Base-by-base conservation (phyloP, 1,139 yeast species). In the Saccharomyces hybrid region DNA sequence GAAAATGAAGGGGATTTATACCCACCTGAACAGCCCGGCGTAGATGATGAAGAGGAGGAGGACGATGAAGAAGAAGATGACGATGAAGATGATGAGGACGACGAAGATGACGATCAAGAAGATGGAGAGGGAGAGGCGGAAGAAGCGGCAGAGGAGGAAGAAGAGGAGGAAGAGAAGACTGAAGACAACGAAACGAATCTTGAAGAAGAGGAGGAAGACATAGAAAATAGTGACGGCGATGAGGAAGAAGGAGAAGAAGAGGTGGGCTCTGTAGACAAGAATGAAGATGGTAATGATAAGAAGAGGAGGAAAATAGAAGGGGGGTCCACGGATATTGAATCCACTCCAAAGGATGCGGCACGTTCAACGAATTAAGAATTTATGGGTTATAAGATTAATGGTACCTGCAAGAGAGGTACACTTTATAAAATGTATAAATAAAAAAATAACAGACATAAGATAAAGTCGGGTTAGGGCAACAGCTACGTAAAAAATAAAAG, bases 21-120 rank as follows among this genome's bases (percentile, higher is more conserved):
- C 64, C 96, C 96, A 73, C 95, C 74, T 4, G 95, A 88, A 56
- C 86, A 81, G 63, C 83, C 80, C 0, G 85, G 79, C 16, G 82
- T 76, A 1, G 85, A 80, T 52, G 67, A 70, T 63, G 65, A 80
- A 3, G 86, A 79, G 28, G 86, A 79, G 8, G 86, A 79, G 2
- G 86, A 80, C 7, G 81, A 78, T 4, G 82, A 77, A 6, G 83
- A 75, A 0, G 82, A 75, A 2, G 83, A 76, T 6, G 86, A 76
- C 1, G 84, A 75, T 2, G 83, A 73, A 2, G 80, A 71, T 2
- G 83, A 73, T 1, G 82, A 73, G 0, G 84, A 73, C 1, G 84
- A 72, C 1, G 80, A 70, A 1, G 81, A 70, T 1, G 76, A 67
- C 2, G 78, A 66, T 1, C 74, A 63, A 1, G 80, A 68, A n/a